A percentile compares a stretch with the other conserved stretches of the same genome.
phyloP scores from a whole-genome alignment of 108 stramenopile species.

The Discostella stelligeroides region DNA sequence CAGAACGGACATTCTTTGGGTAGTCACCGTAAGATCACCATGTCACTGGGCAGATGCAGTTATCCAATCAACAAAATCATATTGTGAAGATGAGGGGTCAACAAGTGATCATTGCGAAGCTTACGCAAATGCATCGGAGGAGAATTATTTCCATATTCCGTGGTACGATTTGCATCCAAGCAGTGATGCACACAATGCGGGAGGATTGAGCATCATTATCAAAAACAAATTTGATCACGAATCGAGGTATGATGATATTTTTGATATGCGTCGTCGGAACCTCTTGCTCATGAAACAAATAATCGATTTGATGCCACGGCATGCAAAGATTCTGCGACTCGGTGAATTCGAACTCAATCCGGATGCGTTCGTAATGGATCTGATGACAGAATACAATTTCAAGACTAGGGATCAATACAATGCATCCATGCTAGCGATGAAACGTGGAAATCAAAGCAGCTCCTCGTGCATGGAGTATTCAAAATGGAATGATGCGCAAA shows the following conservation, averaged over 20 bases:
- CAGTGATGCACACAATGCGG: not conserved
- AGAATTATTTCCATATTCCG: conserved; percentile 19
- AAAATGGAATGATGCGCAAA: conserved; percentile 46
- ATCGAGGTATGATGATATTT: conserved; percentile 35
- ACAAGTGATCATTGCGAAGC: not conserved
- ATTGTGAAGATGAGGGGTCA: conserved; percentile 13
- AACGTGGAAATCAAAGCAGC: conserved; percentile 4
- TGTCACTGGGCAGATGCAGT: conserved; percentile 54
- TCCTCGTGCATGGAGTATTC: conserved; percentile 15
- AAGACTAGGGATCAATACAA: conserved; percentile 1
- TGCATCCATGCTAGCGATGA: not conserved
- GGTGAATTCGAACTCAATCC: conserved; percentile 50
- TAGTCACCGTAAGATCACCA: conserved; percentile 41
- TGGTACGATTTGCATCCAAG: conserved; percentile 25
- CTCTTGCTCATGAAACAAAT: conserved; percentile 40
- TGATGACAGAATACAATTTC: conserved; percentile 48
- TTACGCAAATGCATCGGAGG: conserved; percentile 4
- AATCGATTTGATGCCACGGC: conserved; percentile 36
- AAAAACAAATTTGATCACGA: too few species aligned
- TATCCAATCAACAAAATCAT: conserved; percentile 11
- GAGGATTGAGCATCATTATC: not conserved
- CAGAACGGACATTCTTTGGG: conserved; percentile 40
- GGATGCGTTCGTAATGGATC: conserved; percentile 29
- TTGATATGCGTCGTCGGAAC: conserved; percentile 35
- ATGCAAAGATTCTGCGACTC: conserved; percentile 40